Percentiles rank a stretch among this genome's conserved stretches.
Evolutionary conservation across 495 filamentous ascomycete genomes (phyloP).

Genomic region (Rostrohypoxylon terebratum): DNA sequence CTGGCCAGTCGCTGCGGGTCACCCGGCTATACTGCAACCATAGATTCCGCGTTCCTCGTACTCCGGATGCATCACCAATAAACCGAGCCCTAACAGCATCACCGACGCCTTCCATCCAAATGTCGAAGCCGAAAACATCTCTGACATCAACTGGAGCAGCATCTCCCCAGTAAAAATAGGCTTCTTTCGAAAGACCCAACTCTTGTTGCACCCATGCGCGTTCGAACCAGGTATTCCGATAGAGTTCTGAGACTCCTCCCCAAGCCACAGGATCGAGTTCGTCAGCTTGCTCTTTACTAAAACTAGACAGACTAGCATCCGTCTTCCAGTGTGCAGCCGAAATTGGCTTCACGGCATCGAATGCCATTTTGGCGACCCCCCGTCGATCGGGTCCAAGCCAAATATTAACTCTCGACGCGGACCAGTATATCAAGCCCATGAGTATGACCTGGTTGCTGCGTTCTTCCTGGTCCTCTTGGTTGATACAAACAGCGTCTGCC

Average conservation of each 20-base stretch:
- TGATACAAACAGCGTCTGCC: constrained; percentile 6
- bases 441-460: constrained; percentile 1
- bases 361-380: background rate
- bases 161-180: constrained; percentile 7
- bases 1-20: constrained; percentile 5
- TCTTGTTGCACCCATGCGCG: constrained; percentile 9
- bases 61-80: constrained; percentile 1
- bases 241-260: constrained; percentile 7
- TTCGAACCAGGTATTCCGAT: background rate
- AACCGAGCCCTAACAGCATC: constrained; percentile 4
- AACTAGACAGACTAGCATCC: background rate
- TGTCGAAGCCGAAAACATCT: constrained; percentile 6
- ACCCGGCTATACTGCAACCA: constrained; percentile 9
- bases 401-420: constrained; percentile 12
- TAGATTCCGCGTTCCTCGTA: constrained; percentile 6
- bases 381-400: background rate
- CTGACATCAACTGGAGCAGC: constrained; percentile 2
- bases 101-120: constrained; percentile 8
- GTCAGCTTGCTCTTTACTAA: constrained; percentile 2
- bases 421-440: constrained; percentile 7
- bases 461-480: constrained; percentile 2
- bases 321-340: background rate
- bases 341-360: constrained; percentile 3
- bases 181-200: constrained; percentile 6
- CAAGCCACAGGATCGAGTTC: background rate